Evolutionary conservation across 2,329 filamentous ascomycete genomes (phyloP).

Genomic region (Trichoderma endophyticum): DNA sequence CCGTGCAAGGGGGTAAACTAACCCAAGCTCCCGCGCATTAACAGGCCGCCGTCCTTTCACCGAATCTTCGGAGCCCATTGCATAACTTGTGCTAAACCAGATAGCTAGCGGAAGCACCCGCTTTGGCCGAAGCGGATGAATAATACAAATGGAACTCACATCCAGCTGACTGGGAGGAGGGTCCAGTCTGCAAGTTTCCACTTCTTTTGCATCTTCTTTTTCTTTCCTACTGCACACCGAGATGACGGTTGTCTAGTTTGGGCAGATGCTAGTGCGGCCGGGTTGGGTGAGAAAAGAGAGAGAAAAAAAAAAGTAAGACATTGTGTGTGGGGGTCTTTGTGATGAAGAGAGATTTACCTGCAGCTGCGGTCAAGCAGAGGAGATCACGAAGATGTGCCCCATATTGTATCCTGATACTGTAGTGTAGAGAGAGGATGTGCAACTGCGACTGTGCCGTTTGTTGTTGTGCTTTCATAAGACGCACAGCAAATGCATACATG

Average conservation of each 20-base stretch:
- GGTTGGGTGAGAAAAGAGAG: neutral
- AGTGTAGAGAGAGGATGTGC: neutral
- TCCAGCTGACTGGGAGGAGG: neutral
- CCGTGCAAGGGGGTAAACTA: neutral
- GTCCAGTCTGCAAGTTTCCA: neutral
- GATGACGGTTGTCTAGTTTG: neutral
- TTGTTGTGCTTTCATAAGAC: too few relatives aligned
- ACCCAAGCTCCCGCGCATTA: slow-evolving; percentile 5
- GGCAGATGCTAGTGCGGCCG: neutral
- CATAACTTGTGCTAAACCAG: neutral
- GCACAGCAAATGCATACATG: neutral
- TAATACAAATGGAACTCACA: neutral
- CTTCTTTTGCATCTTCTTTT: neutral
- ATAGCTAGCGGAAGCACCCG: neutral
- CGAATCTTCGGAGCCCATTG: neutral
- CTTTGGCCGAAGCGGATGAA: neutral
- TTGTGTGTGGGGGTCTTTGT: neutral
- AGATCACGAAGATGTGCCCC: neutral
- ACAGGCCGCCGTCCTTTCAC: neutral
- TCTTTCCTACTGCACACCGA: neutral
- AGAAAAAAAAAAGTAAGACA: neutral
- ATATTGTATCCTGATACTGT: neutral
- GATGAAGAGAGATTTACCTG: neutral
- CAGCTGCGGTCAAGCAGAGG: neutral
- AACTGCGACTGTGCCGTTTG: too few relatives aligned